Percentiles rank a stretch among this genome's conserved stretches.
phyloP scores from a whole-genome alignment of 257 asterid species.

The Solanum lycopersicoides region DNA sequence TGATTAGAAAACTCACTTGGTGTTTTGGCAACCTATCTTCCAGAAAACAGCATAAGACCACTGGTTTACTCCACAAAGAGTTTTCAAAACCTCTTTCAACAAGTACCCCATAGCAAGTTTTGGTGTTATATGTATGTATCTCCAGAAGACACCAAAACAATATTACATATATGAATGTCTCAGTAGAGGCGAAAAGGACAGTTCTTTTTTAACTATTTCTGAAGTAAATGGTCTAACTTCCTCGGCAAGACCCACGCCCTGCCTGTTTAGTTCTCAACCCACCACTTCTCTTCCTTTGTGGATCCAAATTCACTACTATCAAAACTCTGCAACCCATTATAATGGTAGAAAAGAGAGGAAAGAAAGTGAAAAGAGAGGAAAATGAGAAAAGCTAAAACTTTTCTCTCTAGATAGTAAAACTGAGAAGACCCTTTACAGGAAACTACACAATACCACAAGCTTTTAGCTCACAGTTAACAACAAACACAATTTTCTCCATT shows the following conservation, averaged over 20 bases:
- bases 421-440: conserved; percentile 5
- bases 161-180: background rate
- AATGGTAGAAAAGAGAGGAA: conserved; percentile 2
- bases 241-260: conserved; percentile 98
- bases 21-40: conserved; percentile 85
- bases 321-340: conserved; percentile 56
- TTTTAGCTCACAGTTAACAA: conserved; percentile 60
- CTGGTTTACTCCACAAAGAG: conserved; percentile 84
- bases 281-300: conserved; percentile 83
- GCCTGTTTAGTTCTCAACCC: conserved; percentile 96
- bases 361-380: conserved; percentile 4
- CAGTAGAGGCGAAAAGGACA: background rate
- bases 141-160: conserved; percentile 18
- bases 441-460: conserved; percentile 84
- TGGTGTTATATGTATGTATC: background rate
- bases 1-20: conserved; percentile 49
- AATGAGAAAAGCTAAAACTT: background rate
- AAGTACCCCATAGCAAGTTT: conserved; percentile 58
- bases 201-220: background rate
- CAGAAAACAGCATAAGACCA: conserved; percentile 99
- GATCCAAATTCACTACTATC: conserved; percentile 65
- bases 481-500: conserved; percentile 58
- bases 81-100: conserved; percentile 93
- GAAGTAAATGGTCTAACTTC: conserved; percentile 56
- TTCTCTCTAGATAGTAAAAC: background rate